Percentiles rank a stretch among this genome's conserved stretches.
Conservation (phyloP, 257 asterid species). For the Anisodus acutangulus region DNA sequence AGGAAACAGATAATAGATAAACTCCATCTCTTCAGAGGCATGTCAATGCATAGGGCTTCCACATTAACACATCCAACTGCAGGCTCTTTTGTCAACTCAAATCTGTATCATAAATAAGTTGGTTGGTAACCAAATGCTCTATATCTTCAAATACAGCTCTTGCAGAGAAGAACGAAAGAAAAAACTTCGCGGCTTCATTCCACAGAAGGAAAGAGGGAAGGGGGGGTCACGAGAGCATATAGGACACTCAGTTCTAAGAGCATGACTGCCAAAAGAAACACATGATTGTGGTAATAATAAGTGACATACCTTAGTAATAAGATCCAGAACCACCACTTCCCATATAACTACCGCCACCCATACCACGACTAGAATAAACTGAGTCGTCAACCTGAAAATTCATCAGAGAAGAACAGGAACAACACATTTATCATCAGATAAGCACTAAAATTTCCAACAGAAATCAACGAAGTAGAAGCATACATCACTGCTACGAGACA, state of each 20-base stretch:
- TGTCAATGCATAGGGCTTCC: constrained; percentile 19
- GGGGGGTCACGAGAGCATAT: background rate
- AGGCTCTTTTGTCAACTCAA: constrained; percentile 41
- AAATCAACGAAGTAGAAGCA: constrained; percentile 32
- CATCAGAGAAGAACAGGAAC: constrained; percentile 66
- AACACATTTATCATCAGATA: constrained; percentile 49
- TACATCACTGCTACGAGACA: constrained; percentile 86
- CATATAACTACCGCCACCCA: constrained; percentile 79
- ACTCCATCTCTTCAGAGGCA: constrained; percentile 26
- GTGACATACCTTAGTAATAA: constrained; percentile 66
- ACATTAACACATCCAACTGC: constrained; percentile 34
- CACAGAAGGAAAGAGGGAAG: background rate
- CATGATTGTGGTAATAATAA: background rate
- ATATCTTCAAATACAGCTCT: constrained; percentile 28
- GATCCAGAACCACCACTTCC: constrained; percentile 87
- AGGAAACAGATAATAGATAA: constrained; percentile 31
- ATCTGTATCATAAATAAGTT: constrained; percentile 47
- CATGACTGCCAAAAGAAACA: background rate
- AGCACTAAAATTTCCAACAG: background rate
- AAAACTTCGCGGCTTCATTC: background rate
- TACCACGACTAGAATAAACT: constrained; percentile 68
- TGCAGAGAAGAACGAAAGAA: constrained; percentile 27
- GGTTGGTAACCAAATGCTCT: constrained; percentile 42
- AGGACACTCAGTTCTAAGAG: constrained; percentile 21
- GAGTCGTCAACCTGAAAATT: constrained; percentile 45